phyloP scores from a whole-genome alignment of 2,329 filamentous ascomycete genomes.

The Alternaria viburni region DNA sequence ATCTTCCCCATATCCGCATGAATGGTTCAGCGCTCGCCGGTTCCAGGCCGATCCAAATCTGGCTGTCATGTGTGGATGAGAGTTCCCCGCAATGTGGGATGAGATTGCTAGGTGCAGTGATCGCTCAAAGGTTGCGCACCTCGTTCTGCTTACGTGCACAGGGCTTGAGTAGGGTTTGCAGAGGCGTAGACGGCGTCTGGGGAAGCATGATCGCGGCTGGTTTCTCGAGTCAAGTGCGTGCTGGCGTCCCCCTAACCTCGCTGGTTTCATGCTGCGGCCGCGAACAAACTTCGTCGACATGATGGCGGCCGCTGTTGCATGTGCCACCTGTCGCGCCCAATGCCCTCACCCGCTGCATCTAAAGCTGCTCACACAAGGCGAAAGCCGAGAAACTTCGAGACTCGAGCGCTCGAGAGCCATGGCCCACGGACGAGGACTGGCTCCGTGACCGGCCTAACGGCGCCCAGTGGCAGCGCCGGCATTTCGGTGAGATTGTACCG shows the following conservation, averaged over 20 bases:
- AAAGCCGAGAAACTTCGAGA: neutral
- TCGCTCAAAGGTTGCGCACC: neutral
- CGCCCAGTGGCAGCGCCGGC: constrained; percentile 7
- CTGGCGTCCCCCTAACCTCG: neutral
- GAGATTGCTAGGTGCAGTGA: constrained; percentile 7
- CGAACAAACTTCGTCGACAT: neutral
- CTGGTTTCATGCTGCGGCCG: neutral
- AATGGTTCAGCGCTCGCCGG: constrained; percentile 8
- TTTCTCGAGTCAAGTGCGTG: constrained; percentile 2
- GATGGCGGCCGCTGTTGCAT: neutral
- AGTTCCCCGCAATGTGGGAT: constrained; percentile 10
- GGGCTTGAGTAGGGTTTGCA: neutral
- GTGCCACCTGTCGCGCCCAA: neutral
- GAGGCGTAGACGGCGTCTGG: constrained; percentile 3
- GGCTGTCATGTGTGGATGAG: neutral
- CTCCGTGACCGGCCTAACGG: constrained; percentile 4
- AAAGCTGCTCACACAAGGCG: neutral
- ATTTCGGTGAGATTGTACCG: constrained; percentile 11
- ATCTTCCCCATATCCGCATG: constrained; percentile 6
- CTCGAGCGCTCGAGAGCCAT: constrained; percentile 3
- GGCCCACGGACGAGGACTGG: neutral
- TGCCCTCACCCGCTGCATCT: neutral
- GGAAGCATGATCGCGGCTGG: constrained; percentile 1
- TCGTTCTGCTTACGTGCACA: neutral
- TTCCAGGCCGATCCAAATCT: neutral